Evolutionary conservation across 345 rosid species (phyloP), one percentile per base, ranked within the genome.

Genomic region (Bruguiera gymnorhiza): DNA sequence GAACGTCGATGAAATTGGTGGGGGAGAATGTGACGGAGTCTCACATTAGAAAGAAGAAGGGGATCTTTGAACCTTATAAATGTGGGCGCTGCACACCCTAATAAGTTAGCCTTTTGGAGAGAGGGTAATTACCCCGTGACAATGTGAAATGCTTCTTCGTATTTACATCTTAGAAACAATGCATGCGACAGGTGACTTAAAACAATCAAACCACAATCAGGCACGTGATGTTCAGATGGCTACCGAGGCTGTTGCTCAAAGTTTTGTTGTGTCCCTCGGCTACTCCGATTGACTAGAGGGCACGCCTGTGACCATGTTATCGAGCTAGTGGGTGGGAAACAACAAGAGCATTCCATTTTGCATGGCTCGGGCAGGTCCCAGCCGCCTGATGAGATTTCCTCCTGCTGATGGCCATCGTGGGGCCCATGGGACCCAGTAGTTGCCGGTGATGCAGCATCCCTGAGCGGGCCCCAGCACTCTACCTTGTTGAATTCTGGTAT

Each of bases 381-480:
- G 63, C 78, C 70, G 67, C 79, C 66, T 70, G 68, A 29, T 20
- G 67, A 70, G 30, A 18, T 76, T 54, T 71, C 73, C 26, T 34
- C 68, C 73, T 60, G 53, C 26, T 32, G n/a, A 19, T 4, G 60
- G 13, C 34, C 81, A 31, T 58, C 32, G 21, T 67, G 60, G 16
- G 18, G 16, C 16, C 48, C 48, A 3, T 13, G 19, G 4, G 18
- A 3, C 5, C 18, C 18, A 43, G 18, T 43, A 43, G 5, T 3
- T 4, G 78, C 64, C 29, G 75, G 80, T 6, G 78, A 79, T 2
- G 78, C 74, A 0, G 97, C 89, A 2, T 77, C 85, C 78, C 69
- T 81, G 18, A 95, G 83, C 20, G 92, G 84, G 0, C 99, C 97
- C 97, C 96, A 89, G 72, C 97, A 91, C 70, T 95, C 92, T 3